Percentiles rank a stretch among this genome's conserved stretches.
Conservation (phyloP, 2,329 filamentous ascomycete species). For the Ophiocordyceps camponoti-rufipedis region DNA sequence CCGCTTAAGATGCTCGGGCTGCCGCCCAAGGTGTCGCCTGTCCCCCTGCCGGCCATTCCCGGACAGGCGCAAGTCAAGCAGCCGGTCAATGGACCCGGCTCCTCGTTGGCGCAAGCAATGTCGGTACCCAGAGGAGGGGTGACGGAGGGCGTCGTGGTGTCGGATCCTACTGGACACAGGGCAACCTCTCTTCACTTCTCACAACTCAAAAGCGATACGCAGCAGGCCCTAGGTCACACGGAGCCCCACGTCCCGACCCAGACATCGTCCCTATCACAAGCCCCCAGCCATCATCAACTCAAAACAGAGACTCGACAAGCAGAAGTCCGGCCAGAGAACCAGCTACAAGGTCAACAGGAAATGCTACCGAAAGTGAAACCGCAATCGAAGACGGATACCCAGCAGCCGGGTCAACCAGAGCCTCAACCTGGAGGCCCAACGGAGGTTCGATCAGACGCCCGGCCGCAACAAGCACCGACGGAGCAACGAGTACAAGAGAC, state of each 20-base stretch:
- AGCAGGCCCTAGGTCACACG: not conserved
- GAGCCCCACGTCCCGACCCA: conserved; percentile 3
- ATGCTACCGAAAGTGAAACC: not conserved
- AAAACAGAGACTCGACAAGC: not conserved
- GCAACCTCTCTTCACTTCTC: not conserved
- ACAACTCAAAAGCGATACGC: not conserved
- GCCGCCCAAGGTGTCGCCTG: conserved; percentile 15
- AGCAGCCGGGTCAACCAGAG: not conserved
- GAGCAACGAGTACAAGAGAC: not conserved
- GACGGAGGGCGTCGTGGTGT: not conserved
- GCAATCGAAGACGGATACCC: not conserved
- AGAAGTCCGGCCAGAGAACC: not conserved
- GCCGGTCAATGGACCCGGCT: conserved; percentile 4
- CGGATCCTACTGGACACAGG: not conserved
- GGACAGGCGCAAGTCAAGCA: conserved; percentile 16
- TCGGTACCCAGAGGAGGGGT: not conserved
- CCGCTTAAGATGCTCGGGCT: conserved; percentile 1
- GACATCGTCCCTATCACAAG: conserved; percentile 4
- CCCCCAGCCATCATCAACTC: not conserved
- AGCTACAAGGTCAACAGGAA: not conserved
- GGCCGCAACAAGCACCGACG: too few species aligned
- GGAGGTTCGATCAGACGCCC: not conserved
- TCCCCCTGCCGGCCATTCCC: conserved; percentile 17
- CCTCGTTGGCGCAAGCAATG: not conserved
- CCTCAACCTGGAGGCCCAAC: conserved; percentile 1